Evolutionary conservation across 768 basidiomycete species (phyloP).

Genomic region (Trametopsis cervina): DNA sequence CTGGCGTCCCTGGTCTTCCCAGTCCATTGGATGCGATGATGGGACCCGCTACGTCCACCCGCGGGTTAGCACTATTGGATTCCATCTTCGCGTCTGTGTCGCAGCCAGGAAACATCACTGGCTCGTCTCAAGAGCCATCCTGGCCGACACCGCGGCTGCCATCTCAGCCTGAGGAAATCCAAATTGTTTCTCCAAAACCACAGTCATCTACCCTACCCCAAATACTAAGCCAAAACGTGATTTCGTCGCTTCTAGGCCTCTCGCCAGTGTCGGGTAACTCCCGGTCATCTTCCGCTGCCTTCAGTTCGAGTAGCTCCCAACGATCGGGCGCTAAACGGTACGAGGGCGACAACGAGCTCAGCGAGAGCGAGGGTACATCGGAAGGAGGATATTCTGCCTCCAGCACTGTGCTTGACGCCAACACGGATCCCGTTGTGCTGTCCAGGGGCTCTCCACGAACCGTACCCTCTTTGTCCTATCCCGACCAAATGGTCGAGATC

Average conservation of each 20-base stretch:
- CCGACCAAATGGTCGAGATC: not conserved
- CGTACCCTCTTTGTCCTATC: not conserved
- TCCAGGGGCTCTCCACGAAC: not conserved
- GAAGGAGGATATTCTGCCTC: conserved; percentile 17
- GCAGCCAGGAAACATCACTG: conserved; percentile 8
- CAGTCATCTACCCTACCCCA: conserved; percentile 49
- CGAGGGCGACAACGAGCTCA: conserved; percentile 30
- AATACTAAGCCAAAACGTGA: conserved; percentile 65
- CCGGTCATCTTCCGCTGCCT: conserved; percentile 26
- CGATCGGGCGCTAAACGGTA: conserved; percentile 22
- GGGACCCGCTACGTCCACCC: conserved; percentile 19
- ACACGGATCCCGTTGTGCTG: conserved; percentile 8
- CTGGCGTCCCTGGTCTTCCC: conserved; percentile 21
- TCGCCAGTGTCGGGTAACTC: conserved; percentile 23
- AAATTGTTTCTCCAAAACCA: conserved; percentile 52
- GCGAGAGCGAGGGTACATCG: conserved; percentile 20
- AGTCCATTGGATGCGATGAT: conserved; percentile 10
- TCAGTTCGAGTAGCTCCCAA: conserved; percentile 21
- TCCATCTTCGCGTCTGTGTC: conserved; percentile 69
- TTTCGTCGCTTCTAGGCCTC: conserved; percentile 56
- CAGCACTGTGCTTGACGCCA: conserved; percentile 11
- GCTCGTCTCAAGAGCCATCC: not conserved
- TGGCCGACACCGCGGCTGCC: conserved; percentile 13
- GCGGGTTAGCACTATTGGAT: conserved; percentile 56
- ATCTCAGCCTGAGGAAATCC: conserved; percentile 21